Evolutionary conservation across 139 green algal genomes (phyloP), one percentile per base, ranked within the genome.

Genomic region (Trebouxia sp.): DNA sequence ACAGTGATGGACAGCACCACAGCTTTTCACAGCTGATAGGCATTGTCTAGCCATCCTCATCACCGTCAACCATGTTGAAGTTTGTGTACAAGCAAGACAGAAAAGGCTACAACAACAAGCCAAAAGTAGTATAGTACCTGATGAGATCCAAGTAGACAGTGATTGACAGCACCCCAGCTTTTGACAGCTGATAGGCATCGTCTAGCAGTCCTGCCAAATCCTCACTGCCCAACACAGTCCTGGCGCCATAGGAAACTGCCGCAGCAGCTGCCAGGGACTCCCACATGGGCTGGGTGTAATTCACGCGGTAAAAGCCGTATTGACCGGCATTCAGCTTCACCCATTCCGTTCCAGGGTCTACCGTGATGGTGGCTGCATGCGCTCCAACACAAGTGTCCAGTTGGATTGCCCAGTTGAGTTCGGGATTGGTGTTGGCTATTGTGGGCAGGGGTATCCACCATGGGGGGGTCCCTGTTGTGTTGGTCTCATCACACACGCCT

Each of bases 271-370:
- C 78, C 26, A 94, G 78, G 5, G 41, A 22, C 0, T 10, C 41
- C 90, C 90, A 94, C 45, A 90, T 62, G 9, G 75, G 39, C 28
- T 78, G 62, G 3, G 75, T 76, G 80, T 95, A 95, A 22, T 89
- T 84, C 28, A 93, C 90, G 11, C 90, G 76, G 86, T 90, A 92
- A 45, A 85, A 89, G 28, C 87, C 89, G 26, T 84, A 86, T 82
- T 95, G 91, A 20, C 82, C 82, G 0, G 83, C 80, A 58, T 95
- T 95, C 17, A 95, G 74, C 86, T 94, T 94, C 6, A 95, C 62
- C 88, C 90, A 95, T 32, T 51, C 69, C 8, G 30, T 39, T 17
- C 45, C 37, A 58, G 79, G 26, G 28, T 75, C 39, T 47, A 76
- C 39, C 66, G 35, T 28, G 80, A 75, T 37, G 30, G 20, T 14